These are phyloP conservation scores for Desmodesmus armatus DNA, from an alignment of 139 green algal genomes.

Conservation along the genomic window DNA sequence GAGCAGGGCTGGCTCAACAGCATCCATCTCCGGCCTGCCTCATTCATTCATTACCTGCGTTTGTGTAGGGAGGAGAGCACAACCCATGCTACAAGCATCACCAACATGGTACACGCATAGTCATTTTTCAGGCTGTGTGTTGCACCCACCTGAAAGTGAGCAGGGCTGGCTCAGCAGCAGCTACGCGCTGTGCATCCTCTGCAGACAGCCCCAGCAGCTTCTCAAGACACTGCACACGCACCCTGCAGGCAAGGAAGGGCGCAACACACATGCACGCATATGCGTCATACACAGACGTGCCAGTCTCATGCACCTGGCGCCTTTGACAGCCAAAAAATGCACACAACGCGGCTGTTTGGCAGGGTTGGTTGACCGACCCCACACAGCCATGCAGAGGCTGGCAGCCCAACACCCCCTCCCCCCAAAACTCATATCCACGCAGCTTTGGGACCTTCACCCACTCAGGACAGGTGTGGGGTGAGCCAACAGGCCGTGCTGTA, in stretches of 20 bases:
- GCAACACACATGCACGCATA: not conserved
- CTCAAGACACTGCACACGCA: constrained; percentile 23
- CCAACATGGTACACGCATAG: not conserved
- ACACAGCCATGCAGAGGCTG: not conserved
- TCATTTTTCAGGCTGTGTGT: too few relatives aligned
- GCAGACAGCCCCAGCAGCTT: constrained; percentile 18
- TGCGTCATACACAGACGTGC: not conserved
- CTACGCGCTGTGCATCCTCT: not conserved
- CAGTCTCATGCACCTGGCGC: not conserved
- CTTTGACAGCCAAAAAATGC: not conserved
- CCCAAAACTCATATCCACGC: too few relatives aligned
- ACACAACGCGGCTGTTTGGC: not conserved
- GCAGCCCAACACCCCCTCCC: too few relatives aligned
- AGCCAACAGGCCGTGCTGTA: too few relatives aligned
- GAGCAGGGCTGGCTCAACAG: too few relatives aligned
- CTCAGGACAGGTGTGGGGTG: too few relatives aligned
- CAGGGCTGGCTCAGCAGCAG: constrained; percentile 30
- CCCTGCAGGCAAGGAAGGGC: not conserved
- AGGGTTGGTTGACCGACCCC: not conserved
- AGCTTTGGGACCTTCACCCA: too few relatives aligned
- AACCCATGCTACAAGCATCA: not conserved
- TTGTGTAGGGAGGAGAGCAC: not conserved
- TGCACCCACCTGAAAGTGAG: constrained; percentile 36
- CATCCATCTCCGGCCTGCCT: too few relatives aligned
- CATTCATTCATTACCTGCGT: too few relatives aligned